Evolutionary conservation across 2,329 filamentous ascomycete species (phyloP).

Genomic region (Cordyceps fumosorosea): DNA sequence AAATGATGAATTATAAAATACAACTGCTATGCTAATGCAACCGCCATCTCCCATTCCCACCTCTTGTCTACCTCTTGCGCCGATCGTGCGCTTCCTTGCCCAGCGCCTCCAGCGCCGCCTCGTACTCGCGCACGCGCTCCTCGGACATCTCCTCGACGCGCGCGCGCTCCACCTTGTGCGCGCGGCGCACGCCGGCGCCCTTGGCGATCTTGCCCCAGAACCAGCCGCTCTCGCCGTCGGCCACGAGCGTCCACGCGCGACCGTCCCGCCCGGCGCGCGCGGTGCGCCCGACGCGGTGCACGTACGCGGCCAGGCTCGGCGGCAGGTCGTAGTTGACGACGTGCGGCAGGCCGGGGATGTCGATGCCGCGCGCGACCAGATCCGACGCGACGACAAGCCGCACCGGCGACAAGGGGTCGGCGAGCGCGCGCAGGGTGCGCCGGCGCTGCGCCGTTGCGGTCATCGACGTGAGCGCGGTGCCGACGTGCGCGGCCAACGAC

Average conservation of each 20-base stretch:
- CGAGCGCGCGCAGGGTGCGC: conserved; percentile 62
- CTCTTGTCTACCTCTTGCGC: conserved; percentile 18
- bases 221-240: conserved; percentile 78
- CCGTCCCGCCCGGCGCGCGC: conserved; percentile 73
- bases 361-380: conserved; percentile 85
- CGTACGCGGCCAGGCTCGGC: conserved; percentile 70
- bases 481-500: conserved; percentile 48
- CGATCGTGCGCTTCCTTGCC: conserved; percentile 49
- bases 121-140: conserved; percentile 41
- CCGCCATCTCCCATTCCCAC: not conserved
- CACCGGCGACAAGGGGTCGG: conserved; percentile 56
- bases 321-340: conserved; percentile 95
- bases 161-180: conserved; percentile 40
- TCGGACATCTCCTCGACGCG: conserved; percentile 42
- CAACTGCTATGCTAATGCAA: conserved; percentile 3
- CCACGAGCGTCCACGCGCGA: conserved; percentile 79
- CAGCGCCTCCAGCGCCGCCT: conserved; percentile 54
- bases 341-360: conserved; percentile 70
- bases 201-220: conserved; percentile 79
- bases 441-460: conserved; percentile 65
- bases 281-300: conserved; percentile 88
- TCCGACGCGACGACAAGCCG: conserved; percentile 84
- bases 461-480: conserved; percentile 65
- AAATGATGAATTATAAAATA: not conserved
- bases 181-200: conserved; percentile 42